phyloP scores from a whole-genome alignment of 2,329 filamentous ascomycete genomes.

The Xylaria sp. region DNA sequence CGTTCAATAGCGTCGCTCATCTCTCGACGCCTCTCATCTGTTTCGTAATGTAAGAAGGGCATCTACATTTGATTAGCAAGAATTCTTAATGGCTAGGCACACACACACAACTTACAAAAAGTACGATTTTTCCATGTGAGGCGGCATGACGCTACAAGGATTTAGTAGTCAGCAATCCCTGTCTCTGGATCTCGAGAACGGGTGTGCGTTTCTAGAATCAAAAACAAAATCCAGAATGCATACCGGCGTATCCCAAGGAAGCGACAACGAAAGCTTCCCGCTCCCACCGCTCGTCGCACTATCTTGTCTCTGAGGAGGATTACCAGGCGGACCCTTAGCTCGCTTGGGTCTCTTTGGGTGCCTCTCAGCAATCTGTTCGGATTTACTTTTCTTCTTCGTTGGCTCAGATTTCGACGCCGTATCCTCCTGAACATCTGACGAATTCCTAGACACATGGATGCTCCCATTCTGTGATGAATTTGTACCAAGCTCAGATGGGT shows the following conservation, averaged over 20 bases:
- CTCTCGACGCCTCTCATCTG: conserved; percentile 61
- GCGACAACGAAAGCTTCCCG: conserved; percentile 37
- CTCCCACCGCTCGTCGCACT: conserved; percentile 39
- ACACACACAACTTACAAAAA: conserved; percentile 50
- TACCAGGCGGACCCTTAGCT: conserved; percentile 51
- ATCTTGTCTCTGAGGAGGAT: conserved; percentile 51
- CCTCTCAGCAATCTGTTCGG: conserved; percentile 52
- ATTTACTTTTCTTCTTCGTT: conserved; percentile 54
- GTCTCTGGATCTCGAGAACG: too few relatives aligned
- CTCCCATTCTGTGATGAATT: conserved; percentile 38
- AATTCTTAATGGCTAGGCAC: not conserved
- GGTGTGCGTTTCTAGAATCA: not conserved
- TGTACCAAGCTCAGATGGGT: conserved; percentile 43
- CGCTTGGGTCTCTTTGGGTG: conserved; percentile 51
- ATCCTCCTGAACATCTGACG: conserved; percentile 40
- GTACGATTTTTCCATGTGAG: conserved; percentile 51
- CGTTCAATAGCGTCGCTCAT: conserved; percentile 65
- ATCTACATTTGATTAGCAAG: conserved; percentile 56
- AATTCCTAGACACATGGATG: conserved; percentile 39
- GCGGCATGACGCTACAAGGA: conserved; percentile 41
- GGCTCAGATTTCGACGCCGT: conserved; percentile 42
- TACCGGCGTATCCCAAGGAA: conserved; percentile 47
- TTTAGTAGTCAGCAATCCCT: not conserved
- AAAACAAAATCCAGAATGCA: not conserved
- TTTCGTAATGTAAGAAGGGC: conserved; percentile 75